Conservation (phyloP, 371 early-diverging fungal species). For the Haplosporangium sp. region DNA sequence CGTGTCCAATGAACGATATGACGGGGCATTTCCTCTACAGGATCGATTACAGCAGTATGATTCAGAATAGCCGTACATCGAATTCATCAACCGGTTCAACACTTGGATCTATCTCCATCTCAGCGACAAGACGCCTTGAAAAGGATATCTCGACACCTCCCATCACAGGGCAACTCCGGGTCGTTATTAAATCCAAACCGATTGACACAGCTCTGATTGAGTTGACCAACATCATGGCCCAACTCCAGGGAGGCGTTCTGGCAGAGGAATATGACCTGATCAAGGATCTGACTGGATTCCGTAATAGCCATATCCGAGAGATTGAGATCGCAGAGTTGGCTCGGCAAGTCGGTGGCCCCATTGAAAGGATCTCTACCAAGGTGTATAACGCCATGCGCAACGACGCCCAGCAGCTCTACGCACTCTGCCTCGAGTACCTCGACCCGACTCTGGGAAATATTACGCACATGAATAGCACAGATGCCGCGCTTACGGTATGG, state of each 20-base stretch:
- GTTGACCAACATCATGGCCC: constrained; percentile 55
- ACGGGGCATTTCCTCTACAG: constrained; percentile 48
- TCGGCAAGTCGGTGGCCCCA: constrained; percentile 48
- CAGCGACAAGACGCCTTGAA: constrained; percentile 12
- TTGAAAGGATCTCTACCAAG: constrained; percentile 52
- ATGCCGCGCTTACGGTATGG: constrained; percentile 26
- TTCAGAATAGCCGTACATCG: constrained; percentile 2
- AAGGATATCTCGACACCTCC: not conserved
- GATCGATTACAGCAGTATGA: constrained; percentile 22
- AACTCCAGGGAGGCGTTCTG: constrained; percentile 41
- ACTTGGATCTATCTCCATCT: constrained; percentile 17
- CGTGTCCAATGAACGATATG: constrained; percentile 52
- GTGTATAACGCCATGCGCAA: constrained; percentile 51
- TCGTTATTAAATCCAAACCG: constrained; percentile 53
- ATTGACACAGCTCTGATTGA: constrained; percentile 54
- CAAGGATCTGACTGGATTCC: constrained; percentile 52
- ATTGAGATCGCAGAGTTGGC: constrained; percentile 49
- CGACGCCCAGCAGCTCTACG: constrained; percentile 49
- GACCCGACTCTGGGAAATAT: constrained; percentile 34
- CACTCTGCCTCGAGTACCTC: constrained; percentile 52
- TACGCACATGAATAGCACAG: constrained; percentile 50
- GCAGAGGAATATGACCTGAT: constrained; percentile 53
- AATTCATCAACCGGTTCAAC: not conserved
- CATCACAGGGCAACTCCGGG: constrained; percentile 26
- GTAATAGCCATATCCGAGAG: constrained; percentile 54